A percentile compares a stretch with the other conserved stretches of the same genome.
Evolutionary conservation across 2,329 filamentous ascomycete genomes (phyloP).

Genomic region (Fusarium pininemorale): DNA sequence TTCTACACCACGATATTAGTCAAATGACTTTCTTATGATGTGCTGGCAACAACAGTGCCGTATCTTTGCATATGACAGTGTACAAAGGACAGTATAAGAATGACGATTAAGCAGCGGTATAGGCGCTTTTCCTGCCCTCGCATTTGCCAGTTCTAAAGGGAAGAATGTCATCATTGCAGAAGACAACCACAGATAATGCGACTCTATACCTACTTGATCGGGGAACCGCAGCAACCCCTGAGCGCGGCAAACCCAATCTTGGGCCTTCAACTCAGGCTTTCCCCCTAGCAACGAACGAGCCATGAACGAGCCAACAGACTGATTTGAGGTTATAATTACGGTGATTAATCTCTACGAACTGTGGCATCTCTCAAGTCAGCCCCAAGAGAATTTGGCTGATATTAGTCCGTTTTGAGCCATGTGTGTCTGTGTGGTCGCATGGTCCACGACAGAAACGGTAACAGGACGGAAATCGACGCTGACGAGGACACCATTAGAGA

Average conservation of each 20-base stretch:
- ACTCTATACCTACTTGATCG: conserved; percentile 2
- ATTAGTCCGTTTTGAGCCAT: conserved; percentile 17
- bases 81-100: not conserved
- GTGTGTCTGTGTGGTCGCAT: conserved; percentile 34
- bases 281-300: not conserved
- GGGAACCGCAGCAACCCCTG: conserved; percentile 1
- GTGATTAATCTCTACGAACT: conserved; percentile 1
- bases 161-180: conserved; percentile 9
- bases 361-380: not conserved
- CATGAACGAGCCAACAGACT: not conserved
- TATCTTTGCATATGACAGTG: not conserved
- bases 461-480: conserved; percentile 29
- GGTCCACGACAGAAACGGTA: conserved; percentile 17
- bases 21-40: not conserved
- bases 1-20: not conserved
- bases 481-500: conserved; percentile 25
- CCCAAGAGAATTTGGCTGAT: not conserved
- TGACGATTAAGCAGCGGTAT: not conserved
- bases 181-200: not conserved
- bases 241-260: conserved; percentile 15
- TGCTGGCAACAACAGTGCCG: not conserved
- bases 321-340: not conserved
- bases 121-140: not conserved
- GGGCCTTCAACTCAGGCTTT: not conserved
- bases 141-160: not conserved